Conservation (phyloP, 2,329 filamentous ascomycete genomes). For the Neonectria neomacrospora region DNA sequence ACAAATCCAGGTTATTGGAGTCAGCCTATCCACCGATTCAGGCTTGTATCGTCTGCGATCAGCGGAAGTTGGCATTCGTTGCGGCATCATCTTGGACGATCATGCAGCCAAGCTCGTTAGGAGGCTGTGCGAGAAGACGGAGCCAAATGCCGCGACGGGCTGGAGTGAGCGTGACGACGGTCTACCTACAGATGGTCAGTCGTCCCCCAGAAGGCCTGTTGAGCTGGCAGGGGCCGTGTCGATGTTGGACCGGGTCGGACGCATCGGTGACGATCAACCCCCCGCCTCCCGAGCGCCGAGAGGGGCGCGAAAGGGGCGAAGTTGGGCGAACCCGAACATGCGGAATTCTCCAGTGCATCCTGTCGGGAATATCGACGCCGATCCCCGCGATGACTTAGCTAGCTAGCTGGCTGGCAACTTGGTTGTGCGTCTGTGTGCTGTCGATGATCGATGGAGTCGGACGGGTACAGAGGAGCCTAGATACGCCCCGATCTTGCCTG, state of each 20-base stretch:
- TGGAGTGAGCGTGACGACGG: conserved; percentile 24
- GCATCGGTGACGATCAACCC: conserved; percentile 23
- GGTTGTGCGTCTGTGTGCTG: neutral
- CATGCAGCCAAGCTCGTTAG: conserved; percentile 14
- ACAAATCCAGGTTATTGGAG: neutral
- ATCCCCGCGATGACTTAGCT: neutral
- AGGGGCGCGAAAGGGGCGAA: conserved; percentile 16
- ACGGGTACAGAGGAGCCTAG: neutral
- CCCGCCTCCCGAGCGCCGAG: conserved; percentile 17
- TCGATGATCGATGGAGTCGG: neutral
- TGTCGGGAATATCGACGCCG: conserved; percentile 6
- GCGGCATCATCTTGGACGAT: conserved; percentile 1
- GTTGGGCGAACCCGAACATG: conserved; percentile 21
- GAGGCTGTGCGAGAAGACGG: conserved; percentile 20
- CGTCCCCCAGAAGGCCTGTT: conserved; percentile 4
- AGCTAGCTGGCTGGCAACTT: neutral
- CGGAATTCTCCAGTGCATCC: conserved; percentile 8
- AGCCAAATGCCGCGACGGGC: conserved; percentile 15
- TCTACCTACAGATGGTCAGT: neutral
- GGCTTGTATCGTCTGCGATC: conserved; percentile 4
- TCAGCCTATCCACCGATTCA: neutral
- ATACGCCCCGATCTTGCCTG: conserved; percentile 31
- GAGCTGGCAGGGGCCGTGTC: conserved; percentile 9
- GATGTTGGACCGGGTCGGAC: conserved; percentile 3
- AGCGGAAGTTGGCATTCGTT: conserved; percentile 1